Evolutionary conservation across 2,329 filamentous ascomycete species (phyloP).

Genomic region (Penicillium freii): DNA sequence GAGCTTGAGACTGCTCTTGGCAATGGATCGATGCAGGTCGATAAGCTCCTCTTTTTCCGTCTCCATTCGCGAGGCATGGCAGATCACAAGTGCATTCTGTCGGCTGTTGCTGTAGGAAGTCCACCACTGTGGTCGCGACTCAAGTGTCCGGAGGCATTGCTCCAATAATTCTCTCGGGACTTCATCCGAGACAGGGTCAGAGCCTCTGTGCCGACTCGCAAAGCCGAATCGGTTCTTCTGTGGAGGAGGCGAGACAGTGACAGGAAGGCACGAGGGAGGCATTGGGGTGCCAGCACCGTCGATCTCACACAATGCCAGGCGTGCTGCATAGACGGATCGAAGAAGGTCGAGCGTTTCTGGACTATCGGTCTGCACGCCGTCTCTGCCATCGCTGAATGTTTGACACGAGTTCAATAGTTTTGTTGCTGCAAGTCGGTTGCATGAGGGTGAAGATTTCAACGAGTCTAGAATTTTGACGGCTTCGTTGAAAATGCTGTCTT

Average conservation of each 20-base stretch:
- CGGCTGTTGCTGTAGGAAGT: constrained; percentile 63
- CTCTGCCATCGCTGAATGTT: constrained; percentile 42
- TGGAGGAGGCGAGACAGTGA: constrained; percentile 44
- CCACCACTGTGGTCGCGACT: constrained; percentile 58
- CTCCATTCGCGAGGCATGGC: constrained; percentile 58
- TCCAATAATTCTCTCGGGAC: constrained; percentile 37
- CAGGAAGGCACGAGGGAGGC: constrained; percentile 52
- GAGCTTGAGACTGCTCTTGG: constrained; percentile 38
- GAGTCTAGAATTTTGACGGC: constrained; percentile 47
- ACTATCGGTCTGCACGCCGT: constrained; percentile 23
- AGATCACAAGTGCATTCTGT: constrained; percentile 62
- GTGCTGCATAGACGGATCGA: constrained; percentile 60
- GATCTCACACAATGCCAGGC: constrained; percentile 64
- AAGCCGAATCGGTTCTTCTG: constrained; percentile 27
- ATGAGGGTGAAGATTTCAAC: constrained; percentile 50
- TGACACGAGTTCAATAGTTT: constrained; percentile 56
- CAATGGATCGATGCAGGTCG: constrained; percentile 39
- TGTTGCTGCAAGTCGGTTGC: constrained; percentile 53
- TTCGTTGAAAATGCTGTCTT: constrained; percentile 41
- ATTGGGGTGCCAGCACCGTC: constrained; percentile 51
- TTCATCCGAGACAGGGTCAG: constrained; percentile 14
- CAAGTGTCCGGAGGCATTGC: constrained; percentile 55
- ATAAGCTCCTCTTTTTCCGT: constrained; percentile 54
- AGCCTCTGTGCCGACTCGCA: constrained; percentile 20
- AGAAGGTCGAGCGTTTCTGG: constrained; percentile 42